Base-by-base conservation (phyloP, 257 asterid species). In the Vinca minor region DNA sequence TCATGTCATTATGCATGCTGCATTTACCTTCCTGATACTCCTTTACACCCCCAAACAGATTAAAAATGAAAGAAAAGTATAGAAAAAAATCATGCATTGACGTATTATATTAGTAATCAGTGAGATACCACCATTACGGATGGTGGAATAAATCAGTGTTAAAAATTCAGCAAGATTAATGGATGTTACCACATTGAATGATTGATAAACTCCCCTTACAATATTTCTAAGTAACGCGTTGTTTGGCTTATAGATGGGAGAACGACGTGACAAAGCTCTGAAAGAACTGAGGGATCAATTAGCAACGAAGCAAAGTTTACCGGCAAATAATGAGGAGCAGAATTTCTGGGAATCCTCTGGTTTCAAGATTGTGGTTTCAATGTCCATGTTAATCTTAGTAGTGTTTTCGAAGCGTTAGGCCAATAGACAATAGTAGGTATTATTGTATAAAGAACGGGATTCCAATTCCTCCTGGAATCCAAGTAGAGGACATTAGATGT, bases 341-440 rank as follows among this genome's bases (percentile, higher is more conserved):
- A 89, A 85, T 46, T 79, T 92, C 68, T 92, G 97, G 98, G 96
- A 92, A 29, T 73, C 79, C n/a, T 60, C 89, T 1, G 76, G 88
- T 56, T 92, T 92, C 87, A 92, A 92, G 88, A 69, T 89, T 35
- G 88, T 81, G 5, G 86, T 69, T 42, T 89, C 98, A 2, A 75
- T 92, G 95, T 92, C 98, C 4, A 87, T 92, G 98, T 50, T 92
- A 72, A 63, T 81, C 65, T 49, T 92, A 73, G 95, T 89, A 41
- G 50, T 87, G 72, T 73, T 92, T 63, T 76, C 98, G 0, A 92
- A 85, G 85, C 81, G 95, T 58, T 92, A 72, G 77, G 28, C 28
- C 18, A 10, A 26, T 65, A 17, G 59, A 29, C 28, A 14, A 9
- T 29, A 66, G n/a, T n/a, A n/a, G n/a, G n/a, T n/a, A n/a, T n/a